phyloP scores from a whole-genome alignment of 352 stramenopile genomes.

The Pythium guiyangense region DNA sequence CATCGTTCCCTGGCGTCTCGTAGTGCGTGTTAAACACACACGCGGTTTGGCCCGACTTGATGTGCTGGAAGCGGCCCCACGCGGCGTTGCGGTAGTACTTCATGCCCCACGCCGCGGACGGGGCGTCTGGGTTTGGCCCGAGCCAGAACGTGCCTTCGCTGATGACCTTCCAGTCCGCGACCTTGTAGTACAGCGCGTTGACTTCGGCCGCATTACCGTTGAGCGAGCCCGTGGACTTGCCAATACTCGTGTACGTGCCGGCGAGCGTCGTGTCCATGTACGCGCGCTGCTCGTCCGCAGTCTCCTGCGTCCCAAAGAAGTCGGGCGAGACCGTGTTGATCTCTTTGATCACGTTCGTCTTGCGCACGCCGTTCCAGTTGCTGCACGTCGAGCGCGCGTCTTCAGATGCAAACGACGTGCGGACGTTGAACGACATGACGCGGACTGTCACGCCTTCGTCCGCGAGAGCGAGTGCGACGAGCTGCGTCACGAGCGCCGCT shows the following conservation, averaged over 20 bases:
- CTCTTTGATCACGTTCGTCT: constrained; percentile 53
- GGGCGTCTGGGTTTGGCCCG: constrained; percentile 41
- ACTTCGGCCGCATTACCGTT: constrained; percentile 50
- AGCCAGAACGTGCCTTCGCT: constrained; percentile 69
- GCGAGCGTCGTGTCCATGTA: constrained; percentile 53
- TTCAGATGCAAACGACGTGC: constrained; percentile 49
- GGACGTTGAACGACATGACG: constrained; percentile 79
- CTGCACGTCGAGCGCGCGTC: constrained; percentile 39
- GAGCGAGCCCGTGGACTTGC: constrained; percentile 52
- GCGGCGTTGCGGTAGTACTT: constrained; percentile 66
- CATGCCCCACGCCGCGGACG: constrained; percentile 60
- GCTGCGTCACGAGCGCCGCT: constrained; percentile 11
- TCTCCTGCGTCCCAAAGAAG: constrained; percentile 81
- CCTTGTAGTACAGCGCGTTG: constrained; percentile 64
- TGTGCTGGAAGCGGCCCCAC: constrained; percentile 72
- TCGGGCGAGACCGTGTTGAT: constrained; percentile 50
- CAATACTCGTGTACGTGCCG: constrained; percentile 59
- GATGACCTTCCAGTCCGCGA: constrained; percentile 50
- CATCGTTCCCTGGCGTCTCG: constrained; percentile 71
- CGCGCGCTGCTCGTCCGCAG: constrained; percentile 57
- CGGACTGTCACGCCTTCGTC: constrained; percentile 46
- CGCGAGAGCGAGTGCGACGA: constrained; percentile 12
- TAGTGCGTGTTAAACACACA: constrained; percentile 84
- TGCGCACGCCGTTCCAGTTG: constrained; percentile 63
- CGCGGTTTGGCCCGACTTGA: constrained; percentile 46